Evolutionary conservation across 2,329 filamentous ascomycete genomes (phyloP).

Genomic region (Xylariales sp.): DNA sequence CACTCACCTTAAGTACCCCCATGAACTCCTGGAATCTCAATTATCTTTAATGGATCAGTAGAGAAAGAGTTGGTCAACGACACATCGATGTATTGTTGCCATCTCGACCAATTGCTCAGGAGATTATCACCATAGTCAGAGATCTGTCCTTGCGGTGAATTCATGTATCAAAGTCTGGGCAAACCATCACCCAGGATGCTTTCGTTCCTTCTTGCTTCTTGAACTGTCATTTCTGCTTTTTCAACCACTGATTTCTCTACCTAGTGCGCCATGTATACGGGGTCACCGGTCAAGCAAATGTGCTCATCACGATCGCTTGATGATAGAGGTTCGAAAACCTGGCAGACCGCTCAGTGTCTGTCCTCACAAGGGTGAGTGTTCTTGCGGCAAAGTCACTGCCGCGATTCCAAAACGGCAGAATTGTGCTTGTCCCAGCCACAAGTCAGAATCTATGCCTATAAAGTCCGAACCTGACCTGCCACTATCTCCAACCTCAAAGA

Average conservation of each 20-base stretch:
- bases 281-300: constrained; percentile 74
- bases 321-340: constrained; percentile 68
- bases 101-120: too few species aligned
- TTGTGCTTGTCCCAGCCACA: constrained; percentile 43
- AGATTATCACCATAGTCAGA: too few species aligned
- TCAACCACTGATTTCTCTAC: constrained; percentile 10
- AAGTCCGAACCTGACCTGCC: constrained; percentile 19
- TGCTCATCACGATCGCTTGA: constrained; percentile 63
- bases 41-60: too few species aligned
- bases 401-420: constrained; percentile 56
- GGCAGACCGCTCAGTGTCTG: constrained; percentile 66
- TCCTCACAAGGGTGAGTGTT: constrained; percentile 62
- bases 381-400: constrained; percentile 59
- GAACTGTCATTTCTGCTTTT: too few species aligned
- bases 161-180: too few species aligned
- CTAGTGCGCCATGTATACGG: constrained; percentile 68
- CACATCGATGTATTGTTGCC: too few species aligned
- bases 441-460: neutral
- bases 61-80: too few species aligned
- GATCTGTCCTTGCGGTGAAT: too few species aligned
- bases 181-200: too few species aligned
- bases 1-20: too few species aligned
- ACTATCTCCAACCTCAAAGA: constrained; percentile 28
- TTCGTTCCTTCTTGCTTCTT: too few species aligned
- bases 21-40: too few species aligned